Evolutionary conservation across 768 basidiomycete species (phyloP), one percentile per base, ranked within the genome.

Genomic region (Coprinopsis marcescibilis): DNA sequence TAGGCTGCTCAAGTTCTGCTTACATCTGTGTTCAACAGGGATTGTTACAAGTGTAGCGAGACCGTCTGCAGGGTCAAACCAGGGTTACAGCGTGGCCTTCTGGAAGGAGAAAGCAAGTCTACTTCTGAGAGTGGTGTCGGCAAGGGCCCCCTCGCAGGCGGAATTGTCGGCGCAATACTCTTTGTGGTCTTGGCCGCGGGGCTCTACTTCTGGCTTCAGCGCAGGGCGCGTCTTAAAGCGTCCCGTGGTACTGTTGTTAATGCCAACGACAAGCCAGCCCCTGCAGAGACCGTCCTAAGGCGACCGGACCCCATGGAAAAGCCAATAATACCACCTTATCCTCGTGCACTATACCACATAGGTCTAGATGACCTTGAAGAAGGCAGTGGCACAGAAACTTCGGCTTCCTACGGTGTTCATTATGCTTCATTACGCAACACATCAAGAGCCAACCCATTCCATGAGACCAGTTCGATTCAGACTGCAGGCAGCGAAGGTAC

Each of bases 251-350:
- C n/a, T n/a, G 54, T 56, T 15, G 58, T 48, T 26, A 76, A 79
- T 49, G 56, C 66, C 46, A 61, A 66, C 41, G 87, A 90, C 56
- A 63, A 78, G 15, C 87, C 86, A 30, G 88, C 85, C 1, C 67
- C 83, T 17, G 87, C 89, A 15, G 83, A 78, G 55, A 78, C 81
- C 8, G 89, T 90, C 26, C 81, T 90, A 49, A 85, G 81, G 60
- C 73, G 88, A 33, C 85, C 87, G n/a, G 85, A 90, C 63, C 88
- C 88, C 25, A 81, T 67, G 43, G 85, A 86, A 66, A 87, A 86
- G 59, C 61, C 71, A 5, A 49, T 58, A 5, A 56, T 53, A 37
- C 61, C 65, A 37, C 56, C 66, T 5, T 60, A 61, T 19, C 44
- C 57, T 61, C 47, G 30, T 11, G 14, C 63, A 43, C 39, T 48